Evolutionary conservation across 768 basidiomycete species (phyloP).

Genomic region (Phallus indusiatus): DNA sequence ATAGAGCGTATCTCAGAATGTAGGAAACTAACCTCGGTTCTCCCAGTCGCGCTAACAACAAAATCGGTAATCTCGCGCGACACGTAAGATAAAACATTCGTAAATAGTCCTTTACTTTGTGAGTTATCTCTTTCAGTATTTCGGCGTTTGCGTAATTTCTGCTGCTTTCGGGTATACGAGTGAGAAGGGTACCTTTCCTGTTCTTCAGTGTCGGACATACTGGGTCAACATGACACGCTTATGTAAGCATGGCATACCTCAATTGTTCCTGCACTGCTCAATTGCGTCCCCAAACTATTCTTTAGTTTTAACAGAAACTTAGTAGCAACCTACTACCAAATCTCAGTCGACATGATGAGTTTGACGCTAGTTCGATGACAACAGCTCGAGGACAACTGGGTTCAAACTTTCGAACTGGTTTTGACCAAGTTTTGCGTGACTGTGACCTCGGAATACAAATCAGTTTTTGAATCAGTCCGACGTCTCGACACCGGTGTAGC

Average conservation of each 20-base stretch:
- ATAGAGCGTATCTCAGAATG: neutral
- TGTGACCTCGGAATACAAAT: too few relatives aligned
- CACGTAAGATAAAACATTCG: constrained; percentile 60
- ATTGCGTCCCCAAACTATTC: too few relatives aligned
- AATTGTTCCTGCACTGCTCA: neutral
- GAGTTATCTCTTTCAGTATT: neutral
- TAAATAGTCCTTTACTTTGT: constrained; percentile 33
- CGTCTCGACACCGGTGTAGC: too few relatives aligned
- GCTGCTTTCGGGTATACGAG: neutral
- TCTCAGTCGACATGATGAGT: too few relatives aligned
- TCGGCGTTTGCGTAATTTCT: neutral
- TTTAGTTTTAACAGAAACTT: too few relatives aligned
- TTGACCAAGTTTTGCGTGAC: too few relatives aligned
- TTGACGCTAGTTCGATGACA: too few relatives aligned
- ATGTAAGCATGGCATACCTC: neutral
- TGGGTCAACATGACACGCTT: neutral
- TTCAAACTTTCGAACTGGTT: too few relatives aligned
- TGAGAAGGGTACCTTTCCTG: neutral
- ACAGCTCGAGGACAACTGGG: too few relatives aligned
- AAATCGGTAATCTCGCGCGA: constrained; percentile 66
- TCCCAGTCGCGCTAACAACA: constrained; percentile 54
- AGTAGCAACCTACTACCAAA: too few relatives aligned
- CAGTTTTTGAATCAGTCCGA: too few relatives aligned
- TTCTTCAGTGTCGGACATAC: constrained; percentile 4
- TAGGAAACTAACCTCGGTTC: constrained; percentile 10